Evolutionary conservation across 768 basidiomycete genomes (phyloP).

Genomic region (Tremella fuciformis): DNA sequence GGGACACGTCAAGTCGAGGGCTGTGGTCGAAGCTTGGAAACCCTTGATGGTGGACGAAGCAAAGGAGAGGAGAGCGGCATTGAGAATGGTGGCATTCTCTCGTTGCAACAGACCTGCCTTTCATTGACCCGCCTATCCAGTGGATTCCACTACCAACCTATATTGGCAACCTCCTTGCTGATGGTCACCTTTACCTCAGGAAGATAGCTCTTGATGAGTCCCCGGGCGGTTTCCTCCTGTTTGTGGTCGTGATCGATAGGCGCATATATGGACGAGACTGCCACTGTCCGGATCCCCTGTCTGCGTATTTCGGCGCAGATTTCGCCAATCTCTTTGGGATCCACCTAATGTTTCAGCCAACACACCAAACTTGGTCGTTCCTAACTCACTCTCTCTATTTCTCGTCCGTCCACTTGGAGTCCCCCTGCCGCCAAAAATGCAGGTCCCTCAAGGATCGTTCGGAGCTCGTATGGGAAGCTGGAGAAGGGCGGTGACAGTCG

Average conservation of each 20-base stretch:
- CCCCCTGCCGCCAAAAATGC: slow-evolving; percentile 55
- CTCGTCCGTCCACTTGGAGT: slow-evolving; percentile 51
- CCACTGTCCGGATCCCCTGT: slow-evolving; percentile 52
- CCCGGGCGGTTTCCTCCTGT: slow-evolving; percentile 58
- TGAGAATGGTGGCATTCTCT: slow-evolving; percentile 66
- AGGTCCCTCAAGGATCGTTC: slow-evolving; percentile 48
- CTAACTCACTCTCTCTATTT: slow-evolving; percentile 18
- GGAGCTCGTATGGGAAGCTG: slow-evolving; percentile 56
- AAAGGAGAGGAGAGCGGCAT: slow-evolving; percentile 63
- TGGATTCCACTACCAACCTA: slow-evolving; percentile 15
- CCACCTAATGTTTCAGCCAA: slow-evolving; percentile 46
- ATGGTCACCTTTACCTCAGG: slow-evolving; percentile 57
- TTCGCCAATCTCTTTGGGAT: slow-evolving; percentile 55
- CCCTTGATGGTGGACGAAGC: slow-evolving; percentile 60
- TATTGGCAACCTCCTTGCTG: slow-evolving; percentile 56
- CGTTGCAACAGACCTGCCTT: slow-evolving; percentile 57
- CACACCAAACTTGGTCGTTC: not conserved
- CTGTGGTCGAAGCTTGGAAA: slow-evolving; percentile 59
- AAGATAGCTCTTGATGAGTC: slow-evolving; percentile 55
- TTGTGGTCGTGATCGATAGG: slow-evolving; percentile 56
- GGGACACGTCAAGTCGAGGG: slow-evolving; percentile 55
- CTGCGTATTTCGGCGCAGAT: slow-evolving; percentile 55
- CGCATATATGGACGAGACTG: slow-evolving; percentile 58
- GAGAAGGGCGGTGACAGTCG: slow-evolving; percentile 60
- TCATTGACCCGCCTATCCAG: not conserved